Conservation (phyloP, 257 asterid genomes). For the Nicotiana obtusifolia region DNA sequence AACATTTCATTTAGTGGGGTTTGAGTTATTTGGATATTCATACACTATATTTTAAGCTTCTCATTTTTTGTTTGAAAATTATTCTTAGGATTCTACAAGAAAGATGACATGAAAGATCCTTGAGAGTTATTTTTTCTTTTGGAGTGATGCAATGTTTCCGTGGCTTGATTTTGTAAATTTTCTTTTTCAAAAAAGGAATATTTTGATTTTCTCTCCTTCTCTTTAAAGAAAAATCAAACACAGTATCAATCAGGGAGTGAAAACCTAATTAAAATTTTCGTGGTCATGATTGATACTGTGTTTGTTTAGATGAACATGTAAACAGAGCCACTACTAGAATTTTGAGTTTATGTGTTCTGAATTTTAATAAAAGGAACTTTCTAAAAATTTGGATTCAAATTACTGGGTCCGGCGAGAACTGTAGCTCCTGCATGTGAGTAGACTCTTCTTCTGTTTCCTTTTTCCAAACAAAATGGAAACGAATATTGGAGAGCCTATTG, state of each 20-base stretch:
- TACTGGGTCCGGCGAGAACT: too few species aligned
- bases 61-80: not conserved
- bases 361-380: too few species aligned
- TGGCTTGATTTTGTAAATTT: not conserved
- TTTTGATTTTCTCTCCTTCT: not conserved
- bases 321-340: not conserved
- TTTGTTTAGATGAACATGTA: not conserved
- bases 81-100: not conserved
- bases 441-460: too few species aligned
- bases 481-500: not conserved
- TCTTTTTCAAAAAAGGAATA: not conserved
- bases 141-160: not conserved
- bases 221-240: conserved; percentile 19
- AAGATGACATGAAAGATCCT: not conserved
- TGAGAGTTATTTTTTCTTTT: not conserved
- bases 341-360: too few species aligned
- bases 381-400: too few species aligned
- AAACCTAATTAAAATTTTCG: conserved; percentile 50
- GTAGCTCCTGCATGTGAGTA: too few species aligned
- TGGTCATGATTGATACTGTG: conserved; percentile 53
- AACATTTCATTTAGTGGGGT: not conserved
- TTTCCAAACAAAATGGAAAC: conserved; percentile 8
- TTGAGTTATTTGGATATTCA: not conserved
- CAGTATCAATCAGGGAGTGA: conserved; percentile 45
- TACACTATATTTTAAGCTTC: not conserved